Percentiles rank a stretch among this genome's conserved stretches.
Conservation (phyloP, 495 filamentous ascomycete genomes). For the Pyrenula aspistea region DNA sequence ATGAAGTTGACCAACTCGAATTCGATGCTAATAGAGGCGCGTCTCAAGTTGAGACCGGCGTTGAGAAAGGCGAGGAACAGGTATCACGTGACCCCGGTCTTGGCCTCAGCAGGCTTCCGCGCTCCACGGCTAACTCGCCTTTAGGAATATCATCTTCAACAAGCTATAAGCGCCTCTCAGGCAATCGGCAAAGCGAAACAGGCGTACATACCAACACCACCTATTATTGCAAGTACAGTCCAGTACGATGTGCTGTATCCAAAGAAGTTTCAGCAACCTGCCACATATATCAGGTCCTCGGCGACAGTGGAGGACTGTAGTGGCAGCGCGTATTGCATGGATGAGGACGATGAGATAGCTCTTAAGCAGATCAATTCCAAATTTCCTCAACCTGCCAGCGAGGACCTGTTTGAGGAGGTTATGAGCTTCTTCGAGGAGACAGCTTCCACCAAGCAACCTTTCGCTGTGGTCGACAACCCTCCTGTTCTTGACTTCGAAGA, state of each 20-base stretch:
- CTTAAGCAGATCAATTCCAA: constrained; percentile 75
- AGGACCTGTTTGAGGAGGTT: constrained; percentile 83
- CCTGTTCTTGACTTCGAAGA: constrained; percentile 71
- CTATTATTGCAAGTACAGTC: constrained; percentile 59
- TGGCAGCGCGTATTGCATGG: constrained; percentile 84
- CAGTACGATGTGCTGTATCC: constrained; percentile 85
- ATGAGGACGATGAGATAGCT: constrained; percentile 73
- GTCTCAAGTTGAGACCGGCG: constrained; percentile 86
- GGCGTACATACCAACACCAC: constrained; percentile 77
- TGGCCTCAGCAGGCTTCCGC: constrained; percentile 1
- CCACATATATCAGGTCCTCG: constrained; percentile 94
- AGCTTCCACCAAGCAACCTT: constrained; percentile 68
- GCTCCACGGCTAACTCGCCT: constrained; percentile 13
- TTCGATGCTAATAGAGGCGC: constrained; percentile 53
- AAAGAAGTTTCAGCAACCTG: constrained; percentile 63
- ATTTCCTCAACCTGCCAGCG: constrained; percentile 55
- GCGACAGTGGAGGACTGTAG: constrained; percentile 93
- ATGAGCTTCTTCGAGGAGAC: constrained; percentile 94
- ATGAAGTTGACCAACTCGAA: constrained; percentile 69
- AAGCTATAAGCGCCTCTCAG: constrained; percentile 64
- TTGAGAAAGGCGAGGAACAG: constrained; percentile 93
- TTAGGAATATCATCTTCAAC: constrained; percentile 97
- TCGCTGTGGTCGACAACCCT: constrained; percentile 70
- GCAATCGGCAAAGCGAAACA: constrained; percentile 63
- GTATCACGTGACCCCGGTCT: constrained; percentile 26